Conservation (phyloP, 2,329 filamentous ascomycete genomes). For the Aspergillus novofumigatus region DNA sequence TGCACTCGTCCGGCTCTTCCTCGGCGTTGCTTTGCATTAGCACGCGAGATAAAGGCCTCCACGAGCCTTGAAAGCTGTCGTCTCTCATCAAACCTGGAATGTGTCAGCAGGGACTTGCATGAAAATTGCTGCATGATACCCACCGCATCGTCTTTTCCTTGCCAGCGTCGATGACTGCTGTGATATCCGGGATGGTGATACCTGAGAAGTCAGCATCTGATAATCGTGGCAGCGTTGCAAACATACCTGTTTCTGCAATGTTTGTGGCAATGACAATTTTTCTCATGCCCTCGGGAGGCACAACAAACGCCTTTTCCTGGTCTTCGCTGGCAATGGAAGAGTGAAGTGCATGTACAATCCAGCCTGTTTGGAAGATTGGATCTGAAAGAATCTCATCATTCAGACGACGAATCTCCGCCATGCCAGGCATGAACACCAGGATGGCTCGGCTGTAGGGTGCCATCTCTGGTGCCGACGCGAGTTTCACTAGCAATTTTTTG, state of each 20-base stretch:
- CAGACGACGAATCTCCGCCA: conserved; percentile 83
- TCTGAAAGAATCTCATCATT: conserved; percentile 81
- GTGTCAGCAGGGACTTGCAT: conserved; percentile 8
- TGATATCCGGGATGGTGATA: conserved; percentile 97
- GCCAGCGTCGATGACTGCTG: conserved; percentile 91
- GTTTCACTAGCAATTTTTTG: conserved; percentile 69
- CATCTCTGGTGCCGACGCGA: conserved; percentile 66
- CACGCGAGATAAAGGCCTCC: conserved; percentile 90
- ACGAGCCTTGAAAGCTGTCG: conserved; percentile 85
- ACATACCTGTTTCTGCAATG: conserved; percentile 83
- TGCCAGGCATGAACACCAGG: conserved; percentile 89
- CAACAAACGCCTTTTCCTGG: conserved; percentile 84
- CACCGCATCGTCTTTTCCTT: conserved; percentile 89
- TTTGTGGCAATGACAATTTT: conserved; percentile 98
- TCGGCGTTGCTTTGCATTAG: conserved; percentile 91
- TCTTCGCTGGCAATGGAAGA: conserved; percentile 95
- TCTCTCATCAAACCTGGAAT: conserved; percentile 76
- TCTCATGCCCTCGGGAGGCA: conserved; percentile 74
- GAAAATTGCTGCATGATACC: conserved; percentile 1
- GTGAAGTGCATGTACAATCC: conserved; percentile 86
- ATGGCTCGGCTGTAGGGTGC: conserved; percentile 79
- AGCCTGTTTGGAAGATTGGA: conserved; percentile 67
- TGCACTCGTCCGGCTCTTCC: conserved; percentile 94
- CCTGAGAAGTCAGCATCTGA: conserved; percentile 16
- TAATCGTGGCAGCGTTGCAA: neutral